Evolutionary conservation across 768 basidiomycete genomes (phyloP).

Genomic region (Dacryopinax primogenitus): DNA sequence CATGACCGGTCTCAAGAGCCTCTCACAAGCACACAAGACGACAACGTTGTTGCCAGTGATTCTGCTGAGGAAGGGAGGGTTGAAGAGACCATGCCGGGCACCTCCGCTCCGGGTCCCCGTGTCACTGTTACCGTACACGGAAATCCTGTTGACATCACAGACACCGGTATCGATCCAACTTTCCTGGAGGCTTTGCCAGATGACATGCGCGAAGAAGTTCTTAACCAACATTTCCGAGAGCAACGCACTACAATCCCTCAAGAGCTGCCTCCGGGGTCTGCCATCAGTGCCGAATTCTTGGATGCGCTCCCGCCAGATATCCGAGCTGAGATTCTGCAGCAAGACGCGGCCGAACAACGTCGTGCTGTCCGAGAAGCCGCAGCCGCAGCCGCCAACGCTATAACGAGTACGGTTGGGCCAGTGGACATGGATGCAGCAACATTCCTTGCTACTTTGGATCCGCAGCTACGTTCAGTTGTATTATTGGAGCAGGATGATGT

Average conservation of each 20-base stretch:
- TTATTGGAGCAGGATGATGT: conserved; percentile 79
- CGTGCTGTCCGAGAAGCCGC: conserved; percentile 41
- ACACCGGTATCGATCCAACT: conserved; percentile 94
- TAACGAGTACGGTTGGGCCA: conserved; percentile 25
- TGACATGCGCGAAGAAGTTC: conserved; percentile 95
- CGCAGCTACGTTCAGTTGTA: conserved; percentile 78
- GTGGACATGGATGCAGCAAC: conserved; percentile 77
- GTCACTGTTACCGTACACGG: conserved; percentile 87
- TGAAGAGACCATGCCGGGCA: conserved; percentile 19
- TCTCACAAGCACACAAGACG: conserved; percentile 28
- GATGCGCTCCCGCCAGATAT: conserved; percentile 94
- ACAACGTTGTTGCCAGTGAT: conserved; percentile 22
- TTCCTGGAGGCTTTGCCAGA: conserved; percentile 96
- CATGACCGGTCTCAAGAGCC: conserved; percentile 22
- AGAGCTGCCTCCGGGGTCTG: conserved; percentile 56
- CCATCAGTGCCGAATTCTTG: conserved; percentile 89
- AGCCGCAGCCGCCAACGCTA: conserved; percentile 22
- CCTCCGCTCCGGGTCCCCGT: conserved; percentile 29
- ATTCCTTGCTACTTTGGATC: conserved; percentile 86
- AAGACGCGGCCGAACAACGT: conserved; percentile 61
- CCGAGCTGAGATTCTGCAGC: conserved; percentile 90
- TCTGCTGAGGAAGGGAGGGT: conserved; percentile 45
- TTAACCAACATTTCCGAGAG: conserved; percentile 93
- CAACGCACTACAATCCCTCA: conserved; percentile 66
- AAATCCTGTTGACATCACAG: conserved; percentile 88